phyloP scores from a whole-genome alignment of 371 early-diverging fungal genomes.

The Coemansia sp. region DNA sequence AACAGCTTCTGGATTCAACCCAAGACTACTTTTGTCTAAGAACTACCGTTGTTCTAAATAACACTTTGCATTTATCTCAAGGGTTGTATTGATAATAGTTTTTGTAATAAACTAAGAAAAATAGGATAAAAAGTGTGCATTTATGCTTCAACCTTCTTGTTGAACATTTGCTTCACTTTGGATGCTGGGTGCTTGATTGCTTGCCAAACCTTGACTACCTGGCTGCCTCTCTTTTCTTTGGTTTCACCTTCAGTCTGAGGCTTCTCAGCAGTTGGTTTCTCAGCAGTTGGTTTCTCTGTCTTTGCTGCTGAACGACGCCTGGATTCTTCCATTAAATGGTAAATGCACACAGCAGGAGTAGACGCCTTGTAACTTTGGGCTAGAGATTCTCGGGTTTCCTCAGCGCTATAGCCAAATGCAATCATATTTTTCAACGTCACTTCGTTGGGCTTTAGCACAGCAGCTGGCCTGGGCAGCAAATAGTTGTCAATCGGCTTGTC shows the following conservation, averaged over 20 bases:
- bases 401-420: not conserved
- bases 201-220: conserved; percentile 6
- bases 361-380: not conserved
- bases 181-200: conserved; percentile 9
- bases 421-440: not conserved
- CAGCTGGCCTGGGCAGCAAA: not conserved
- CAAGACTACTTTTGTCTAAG: not conserved
- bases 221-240: conserved; percentile 1
- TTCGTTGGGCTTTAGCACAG: not conserved
- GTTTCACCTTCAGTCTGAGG: not conserved
- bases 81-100: not conserved
- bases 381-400: not conserved
- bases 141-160: not conserved
- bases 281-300: not conserved
- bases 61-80: too few relatives aligned
- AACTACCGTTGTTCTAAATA: too few relatives aligned
- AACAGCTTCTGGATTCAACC: not conserved
- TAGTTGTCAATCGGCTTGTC: conserved; percentile 1
- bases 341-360: not conserved
- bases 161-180: conserved; percentile 4
- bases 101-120: not conserved
- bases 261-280: not conserved
- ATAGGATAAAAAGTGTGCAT: not conserved
- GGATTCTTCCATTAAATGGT: conserved; percentile 9
- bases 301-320: not conserved